A percentile compares a stretch with the other conserved stretches of the same genome.
Conservation (phyloP, 139 green algal species). For the Micractinium conductrix region DNA sequence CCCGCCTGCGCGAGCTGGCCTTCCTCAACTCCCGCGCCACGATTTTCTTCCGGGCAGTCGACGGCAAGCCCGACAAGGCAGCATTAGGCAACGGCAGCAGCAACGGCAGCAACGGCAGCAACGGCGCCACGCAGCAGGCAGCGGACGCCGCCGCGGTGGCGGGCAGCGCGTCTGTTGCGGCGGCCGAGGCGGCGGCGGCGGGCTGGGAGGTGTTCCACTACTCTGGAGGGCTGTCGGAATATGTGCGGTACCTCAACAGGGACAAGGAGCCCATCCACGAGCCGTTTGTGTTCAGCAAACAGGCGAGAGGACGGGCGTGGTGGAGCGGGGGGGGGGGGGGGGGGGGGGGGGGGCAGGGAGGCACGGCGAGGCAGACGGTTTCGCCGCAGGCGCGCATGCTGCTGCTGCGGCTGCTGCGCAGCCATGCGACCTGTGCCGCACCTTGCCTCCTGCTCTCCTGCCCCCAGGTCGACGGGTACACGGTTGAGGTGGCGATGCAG, state of each 20-base stretch:
- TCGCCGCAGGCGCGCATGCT: too few relatives aligned
- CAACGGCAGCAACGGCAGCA: conserved; percentile 24
- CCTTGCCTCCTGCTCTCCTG: background rate
- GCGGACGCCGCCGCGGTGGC: conserved; percentile 17
- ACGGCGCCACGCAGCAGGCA: conserved; percentile 8
- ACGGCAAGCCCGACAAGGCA: background rate
- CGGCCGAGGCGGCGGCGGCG: conserved; percentile 16
- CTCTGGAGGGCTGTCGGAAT: conserved; percentile 83
- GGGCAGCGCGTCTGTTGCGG: conserved; percentile 2
- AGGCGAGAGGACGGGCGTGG: background rate
- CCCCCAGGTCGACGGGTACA: conserved; percentile 65
- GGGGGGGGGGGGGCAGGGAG: too few relatives aligned
- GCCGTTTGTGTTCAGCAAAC: conserved; percentile 65
- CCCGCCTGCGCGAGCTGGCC: conserved; percentile 91
- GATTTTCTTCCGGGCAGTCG: conserved; percentile 57
- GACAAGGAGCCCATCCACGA: conserved; percentile 75
- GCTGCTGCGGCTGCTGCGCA: too few relatives aligned
- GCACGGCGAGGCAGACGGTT: too few relatives aligned
- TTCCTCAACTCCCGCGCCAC: conserved; percentile 92
- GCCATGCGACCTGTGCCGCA: too few relatives aligned
- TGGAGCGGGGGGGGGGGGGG: too few relatives aligned
- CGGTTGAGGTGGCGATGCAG: conserved; percentile 85
- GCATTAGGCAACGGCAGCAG: background rate
- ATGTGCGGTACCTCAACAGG: conserved; percentile 81
- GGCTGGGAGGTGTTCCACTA: conserved; percentile 78